phyloP scores from a whole-genome alignment of 306 rosid species.

The Ziziphus jujuba region DNA sequence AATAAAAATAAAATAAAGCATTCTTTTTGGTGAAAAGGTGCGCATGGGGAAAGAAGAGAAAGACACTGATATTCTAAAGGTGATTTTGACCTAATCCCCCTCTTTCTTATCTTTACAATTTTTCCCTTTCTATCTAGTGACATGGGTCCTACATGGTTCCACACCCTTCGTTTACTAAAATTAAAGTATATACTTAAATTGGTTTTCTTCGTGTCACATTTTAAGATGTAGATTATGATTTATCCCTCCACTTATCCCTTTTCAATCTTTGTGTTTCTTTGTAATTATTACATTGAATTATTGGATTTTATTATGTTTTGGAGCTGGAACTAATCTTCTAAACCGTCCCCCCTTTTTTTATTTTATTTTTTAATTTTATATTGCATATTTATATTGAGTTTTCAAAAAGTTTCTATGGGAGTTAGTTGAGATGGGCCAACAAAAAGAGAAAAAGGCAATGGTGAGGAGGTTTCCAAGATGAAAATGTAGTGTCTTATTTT shows the following conservation, averaged over 20 bases:
- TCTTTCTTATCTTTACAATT: neutral
- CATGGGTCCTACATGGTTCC: slow-evolving; percentile 12
- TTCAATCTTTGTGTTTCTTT: neutral
- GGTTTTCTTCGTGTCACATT: neutral
- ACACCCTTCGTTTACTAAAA: neutral
- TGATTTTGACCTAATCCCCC: slow-evolving; percentile 28
- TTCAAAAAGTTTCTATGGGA: slow-evolving; percentile 24
- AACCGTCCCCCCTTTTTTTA: neutral
- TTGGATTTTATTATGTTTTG: slow-evolving; percentile 25
- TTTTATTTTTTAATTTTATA: too few relatives aligned
- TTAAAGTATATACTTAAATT: neutral
- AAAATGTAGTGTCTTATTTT: neutral
- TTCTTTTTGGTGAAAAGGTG: slow-evolving; percentile 27
- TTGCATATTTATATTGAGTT: neutral
- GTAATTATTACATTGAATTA: slow-evolving; percentile 26
- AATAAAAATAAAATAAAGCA: neutral
- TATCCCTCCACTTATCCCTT: neutral
- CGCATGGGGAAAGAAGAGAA: slow-evolving; percentile 34
- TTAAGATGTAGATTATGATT: neutral
- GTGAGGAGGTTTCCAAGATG: slow-evolving; percentile 30
- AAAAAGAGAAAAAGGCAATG: slow-evolving; percentile 14
- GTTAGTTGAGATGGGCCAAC: slow-evolving; percentile 25
- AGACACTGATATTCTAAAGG: slow-evolving; percentile 33
- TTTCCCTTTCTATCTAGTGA: slow-evolving; percentile 17
- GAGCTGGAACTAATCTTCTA: slow-evolving; percentile 1